Conservation (phyloP, 352 stramenopile genomes). For the Phytophthora colocasiae region DNA sequence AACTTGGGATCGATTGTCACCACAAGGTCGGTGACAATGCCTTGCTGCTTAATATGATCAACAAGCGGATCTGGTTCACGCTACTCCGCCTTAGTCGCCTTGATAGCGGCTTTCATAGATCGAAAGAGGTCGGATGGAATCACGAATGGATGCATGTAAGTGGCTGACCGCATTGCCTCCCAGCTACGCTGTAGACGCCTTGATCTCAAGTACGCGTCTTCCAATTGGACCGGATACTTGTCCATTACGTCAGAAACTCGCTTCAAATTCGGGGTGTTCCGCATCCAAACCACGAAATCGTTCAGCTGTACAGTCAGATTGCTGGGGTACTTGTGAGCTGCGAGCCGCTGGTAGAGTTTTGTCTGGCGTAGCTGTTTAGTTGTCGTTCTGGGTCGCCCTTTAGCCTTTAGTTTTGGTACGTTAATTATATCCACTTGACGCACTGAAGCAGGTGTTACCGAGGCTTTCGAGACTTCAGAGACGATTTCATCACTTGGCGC, state of each 20-base stretch:
- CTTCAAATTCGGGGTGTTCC: conserved; percentile 10
- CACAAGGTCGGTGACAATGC: conserved; percentile 2
- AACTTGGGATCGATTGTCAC: conserved; percentile 5
- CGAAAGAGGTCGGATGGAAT: conserved; percentile 1
- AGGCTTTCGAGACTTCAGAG: no score
- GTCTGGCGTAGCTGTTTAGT: conserved; percentile 4
- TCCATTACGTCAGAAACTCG: conserved; percentile 8
- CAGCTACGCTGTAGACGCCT: conserved; percentile 5
- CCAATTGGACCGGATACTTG: conserved; percentile 6
- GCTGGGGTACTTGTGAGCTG: conserved; percentile 10
- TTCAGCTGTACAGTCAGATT: conserved; percentile 3
- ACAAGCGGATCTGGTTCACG: neutral
- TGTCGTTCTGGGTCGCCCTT: neutral
- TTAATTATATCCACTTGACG: neutral
- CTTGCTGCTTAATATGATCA: conserved; percentile 3
- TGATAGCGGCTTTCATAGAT: conserved; percentile 8
- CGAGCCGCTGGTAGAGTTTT: neutral
- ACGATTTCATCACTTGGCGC: no score
- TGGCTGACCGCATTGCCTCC: neutral
- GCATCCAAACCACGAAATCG: conserved; percentile 2
- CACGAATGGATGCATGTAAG: conserved; percentile 14
- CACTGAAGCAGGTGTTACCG: neutral
- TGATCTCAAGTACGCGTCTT: conserved; percentile 6
- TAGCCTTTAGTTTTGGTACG: no score
- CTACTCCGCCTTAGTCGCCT: neutral